Evolutionary conservation across 2,329 filamentous ascomycete genomes (phyloP), one percentile per base, ranked within the genome.

Genomic region (Beauveria asiatica): DNA sequence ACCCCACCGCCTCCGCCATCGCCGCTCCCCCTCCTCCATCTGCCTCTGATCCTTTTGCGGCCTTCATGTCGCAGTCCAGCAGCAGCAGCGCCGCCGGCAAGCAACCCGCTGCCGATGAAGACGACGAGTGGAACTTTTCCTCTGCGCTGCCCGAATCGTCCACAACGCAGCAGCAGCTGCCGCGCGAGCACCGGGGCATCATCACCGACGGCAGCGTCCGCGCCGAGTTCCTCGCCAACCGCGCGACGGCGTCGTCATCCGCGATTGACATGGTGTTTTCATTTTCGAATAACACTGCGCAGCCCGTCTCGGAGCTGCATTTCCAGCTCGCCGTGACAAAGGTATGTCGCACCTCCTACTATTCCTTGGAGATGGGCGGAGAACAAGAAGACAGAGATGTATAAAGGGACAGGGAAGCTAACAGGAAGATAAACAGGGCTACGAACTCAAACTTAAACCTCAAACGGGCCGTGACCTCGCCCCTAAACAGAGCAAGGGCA

Each of bases 241-340:
- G 90, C 67, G 73, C 80, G 63, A 71, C 79, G 56, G 74, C 80
- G 53, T 69, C 80, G 62, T 73, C 76, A 60, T 76, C 84, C 64
- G 75, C 84, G 3, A 84, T 97, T 49, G 80, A 83, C 33, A 83
- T 97, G 51, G 76, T 85, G 4, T 90, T 92, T 64, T 80, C 83
- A n/a, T 96, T 97, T 71, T 92, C 90, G 19, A 99, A 96, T 71
- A 88, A 83, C 62, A 88, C 86, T 1, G 74, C 82, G 2, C 82
- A 89, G 67, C 82, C 84, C 0, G 81, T 99, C 23, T 82, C 83
- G 3, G 89, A 95, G 64, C 77, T 99, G 33, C 92, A 93, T 61
- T 96, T 97, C 69, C 90, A 96, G 72, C 81, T 96, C 44, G 94
- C 94, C 3, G 93, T 97, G 33, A 94, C 93, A 62, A 97, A 93